These are phyloP conservation scores for Fusarium udum DNA, from an alignment of 2,329 filamentous ascomycete genomes.

Conservation along the genomic window DNA sequence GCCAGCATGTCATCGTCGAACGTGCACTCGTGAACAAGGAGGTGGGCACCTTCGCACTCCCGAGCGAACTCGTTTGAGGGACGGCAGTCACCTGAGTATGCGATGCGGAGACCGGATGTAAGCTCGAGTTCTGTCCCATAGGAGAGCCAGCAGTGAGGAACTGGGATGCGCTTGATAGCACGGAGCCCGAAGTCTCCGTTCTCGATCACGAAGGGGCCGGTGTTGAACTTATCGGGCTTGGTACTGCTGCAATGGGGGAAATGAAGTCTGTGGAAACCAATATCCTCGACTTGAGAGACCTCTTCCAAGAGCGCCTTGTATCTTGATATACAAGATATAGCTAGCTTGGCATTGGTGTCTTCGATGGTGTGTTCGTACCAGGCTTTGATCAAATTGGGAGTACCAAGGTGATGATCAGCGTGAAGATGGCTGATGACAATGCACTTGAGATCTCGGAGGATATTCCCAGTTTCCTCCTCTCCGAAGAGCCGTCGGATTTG, in stretches of 20 bases:
- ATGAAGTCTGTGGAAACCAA: slow-evolving; percentile 68
- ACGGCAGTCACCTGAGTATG: slow-evolving; percentile 94
- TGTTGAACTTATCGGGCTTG: slow-evolving; percentile 35
- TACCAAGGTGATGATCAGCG: slow-evolving; percentile 94
- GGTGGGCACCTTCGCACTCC: slow-evolving; percentile 78
- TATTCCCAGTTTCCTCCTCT: slow-evolving; percentile 69
- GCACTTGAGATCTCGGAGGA: slow-evolving; percentile 80
- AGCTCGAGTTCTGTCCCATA: slow-evolving; percentile 82
- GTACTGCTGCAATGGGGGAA: slow-evolving; percentile 46
- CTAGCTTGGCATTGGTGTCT: slow-evolving; percentile 58
- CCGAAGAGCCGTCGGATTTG: slow-evolving; percentile 81
- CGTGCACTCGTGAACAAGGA: slow-evolving; percentile 94
- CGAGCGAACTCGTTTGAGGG: slow-evolving; percentile 75
- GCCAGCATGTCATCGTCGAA: slow-evolving; percentile 85
- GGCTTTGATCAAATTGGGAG: slow-evolving; percentile 79
- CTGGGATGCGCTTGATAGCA: slow-evolving; percentile 72
- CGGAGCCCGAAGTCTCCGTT: slow-evolving; percentile 68
- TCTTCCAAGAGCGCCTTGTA: slow-evolving; percentile 84
- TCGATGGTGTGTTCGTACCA: slow-evolving; percentile 71
- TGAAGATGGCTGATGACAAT: slow-evolving; percentile 97
- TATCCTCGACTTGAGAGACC: slow-evolving; percentile 80
- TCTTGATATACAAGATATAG: slow-evolving; percentile 73
- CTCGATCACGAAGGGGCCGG: slow-evolving; percentile 50
- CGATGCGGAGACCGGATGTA: slow-evolving; percentile 81
- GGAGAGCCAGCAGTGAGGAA: slow-evolving; percentile 82